Percentiles rank a stretch among this genome's conserved stretches.
Conservation (phyloP, 768 basidiomycete genomes). For the Pleurotus tuoliensis region DNA sequence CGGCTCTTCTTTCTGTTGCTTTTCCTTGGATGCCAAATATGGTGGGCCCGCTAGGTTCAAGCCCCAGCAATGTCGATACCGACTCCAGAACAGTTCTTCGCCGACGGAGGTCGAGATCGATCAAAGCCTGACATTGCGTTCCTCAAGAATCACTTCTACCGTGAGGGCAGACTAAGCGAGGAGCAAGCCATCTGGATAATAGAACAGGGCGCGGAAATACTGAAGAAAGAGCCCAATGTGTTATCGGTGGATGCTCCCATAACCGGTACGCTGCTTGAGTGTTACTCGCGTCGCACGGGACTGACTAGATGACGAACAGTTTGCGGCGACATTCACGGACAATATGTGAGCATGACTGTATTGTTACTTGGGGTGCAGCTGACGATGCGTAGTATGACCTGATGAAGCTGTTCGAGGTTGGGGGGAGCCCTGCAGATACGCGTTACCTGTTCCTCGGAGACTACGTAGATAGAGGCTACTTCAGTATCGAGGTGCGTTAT, state of each 20-base stretch:
- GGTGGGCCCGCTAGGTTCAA: slow-evolving; percentile 66
- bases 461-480: slow-evolving; percentile 92
- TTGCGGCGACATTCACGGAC: slow-evolving; percentile 97
- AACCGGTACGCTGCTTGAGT: slow-evolving; percentile 55
- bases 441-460: slow-evolving; percentile 91
- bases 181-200: slow-evolving; percentile 95
- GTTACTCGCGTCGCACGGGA: too few species aligned
- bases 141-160: slow-evolving; percentile 98
- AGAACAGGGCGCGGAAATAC: slow-evolving; percentile 77
- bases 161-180: slow-evolving; percentile 90
- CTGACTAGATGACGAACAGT: slow-evolving; percentile 40
- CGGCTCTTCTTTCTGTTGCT: background rate
- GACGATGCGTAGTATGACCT: slow-evolving; percentile 65
- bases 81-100: slow-evolving; percentile 92
- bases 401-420: slow-evolving; percentile 95
- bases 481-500: slow-evolving; percentile 77
- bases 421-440: slow-evolving; percentile 91
- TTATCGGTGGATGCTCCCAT: slow-evolving; percentile 96
- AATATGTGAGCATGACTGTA: slow-evolving; percentile 73
- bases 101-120: slow-evolving; percentile 63
- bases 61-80: slow-evolving; percentile 93
- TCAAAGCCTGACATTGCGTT: slow-evolving; percentile 94
- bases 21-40: background rate
- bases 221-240: slow-evolving; percentile 85
- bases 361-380: slow-evolving; percentile 7